Evolutionary conservation across 177 flowering plant species (phyloP).

Genomic region (Vitis hybrid): DNA sequence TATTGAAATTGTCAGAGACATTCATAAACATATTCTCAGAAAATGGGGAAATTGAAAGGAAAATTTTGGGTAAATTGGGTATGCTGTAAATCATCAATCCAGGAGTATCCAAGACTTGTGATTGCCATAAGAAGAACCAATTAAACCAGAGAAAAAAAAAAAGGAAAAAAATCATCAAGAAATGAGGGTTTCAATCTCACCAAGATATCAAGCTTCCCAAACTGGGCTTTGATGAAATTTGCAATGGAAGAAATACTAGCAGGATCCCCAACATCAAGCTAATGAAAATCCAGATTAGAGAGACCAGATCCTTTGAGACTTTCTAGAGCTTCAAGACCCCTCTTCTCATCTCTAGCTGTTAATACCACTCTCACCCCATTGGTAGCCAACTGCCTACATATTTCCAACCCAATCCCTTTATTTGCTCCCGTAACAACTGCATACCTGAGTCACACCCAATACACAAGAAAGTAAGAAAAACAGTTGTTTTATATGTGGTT

Average conservation of each 20-base stretch:
- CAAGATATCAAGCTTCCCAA: conserved; percentile 59
- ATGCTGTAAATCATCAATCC: no score
- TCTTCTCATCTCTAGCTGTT: conserved; percentile 51
- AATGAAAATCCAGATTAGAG: conserved; percentile 44
- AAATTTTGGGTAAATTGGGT: no score
- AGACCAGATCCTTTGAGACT: conserved; percentile 34
- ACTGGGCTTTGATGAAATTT: conserved; percentile 35
- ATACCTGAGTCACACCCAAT: conserved; percentile 19
- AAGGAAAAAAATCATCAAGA: no score
- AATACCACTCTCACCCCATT: conserved; percentile 39
- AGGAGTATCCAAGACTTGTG: no score
- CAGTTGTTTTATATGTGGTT: neutral
- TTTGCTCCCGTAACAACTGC: conserved; percentile 53
- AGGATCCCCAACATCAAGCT: conserved; percentile 45
- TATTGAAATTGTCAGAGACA: no score
- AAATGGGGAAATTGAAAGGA: no score
- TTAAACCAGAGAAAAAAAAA: neutral
- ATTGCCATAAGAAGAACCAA: no score
- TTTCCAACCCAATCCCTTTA: conserved; percentile 50
- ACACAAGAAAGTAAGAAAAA: neutral
- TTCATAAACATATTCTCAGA: no score
- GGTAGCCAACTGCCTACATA: conserved; percentile 44
- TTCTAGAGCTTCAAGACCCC: conserved; percentile 46
- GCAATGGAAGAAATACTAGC: conserved; percentile 39
- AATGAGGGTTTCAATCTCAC: conserved; percentile 15